Percentiles rank a stretch among this genome's conserved stretches.
These are phyloP conservation scores for Gnaphalium uliginosum DNA, from an alignment of 129 eudicot species.

Conservation along the genomic window DNA sequence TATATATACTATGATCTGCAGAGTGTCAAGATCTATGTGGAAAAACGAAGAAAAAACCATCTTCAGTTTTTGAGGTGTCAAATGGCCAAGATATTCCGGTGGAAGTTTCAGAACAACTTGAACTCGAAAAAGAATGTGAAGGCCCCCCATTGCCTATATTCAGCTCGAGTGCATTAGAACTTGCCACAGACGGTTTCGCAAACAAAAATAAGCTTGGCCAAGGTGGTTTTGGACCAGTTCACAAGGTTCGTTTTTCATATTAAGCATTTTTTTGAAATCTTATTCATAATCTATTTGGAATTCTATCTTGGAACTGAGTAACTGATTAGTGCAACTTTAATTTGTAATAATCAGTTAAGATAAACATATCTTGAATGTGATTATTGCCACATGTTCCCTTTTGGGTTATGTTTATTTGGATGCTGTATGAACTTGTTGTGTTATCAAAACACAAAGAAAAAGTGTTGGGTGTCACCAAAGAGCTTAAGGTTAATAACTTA, in stretches of 20 bases:
- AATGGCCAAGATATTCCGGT: conserved; percentile 37
- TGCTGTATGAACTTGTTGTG: no score
- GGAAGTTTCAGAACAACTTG: conserved; percentile 42
- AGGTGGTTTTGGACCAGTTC: conserved; percentile 91
- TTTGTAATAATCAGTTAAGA: background rate
- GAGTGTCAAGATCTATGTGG: conserved; percentile 24
- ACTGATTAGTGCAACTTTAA: background rate
- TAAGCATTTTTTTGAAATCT: background rate
- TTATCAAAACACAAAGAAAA: no score
- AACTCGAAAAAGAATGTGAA: conserved; percentile 39
- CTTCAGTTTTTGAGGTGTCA: conserved; percentile 21
- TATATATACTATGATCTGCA: background rate
- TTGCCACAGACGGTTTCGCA: conserved; percentile 60
- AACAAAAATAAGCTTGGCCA: conserved; percentile 75
- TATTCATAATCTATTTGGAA: background rate
- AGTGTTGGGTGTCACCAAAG: no score
- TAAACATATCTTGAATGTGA: background rate
- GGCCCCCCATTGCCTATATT: conserved; percentile 51
- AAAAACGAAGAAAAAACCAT: conserved; percentile 5
- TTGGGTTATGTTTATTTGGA: no score
- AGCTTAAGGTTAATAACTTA: background rate
- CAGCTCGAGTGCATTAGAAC: conserved; percentile 39
- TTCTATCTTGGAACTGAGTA: background rate
- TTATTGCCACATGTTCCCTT: no score
- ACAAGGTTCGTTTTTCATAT: conserved; percentile 51